Conservation (phyloP, 352 stramenopile species). For the Pythium scleroteichum region DNA sequence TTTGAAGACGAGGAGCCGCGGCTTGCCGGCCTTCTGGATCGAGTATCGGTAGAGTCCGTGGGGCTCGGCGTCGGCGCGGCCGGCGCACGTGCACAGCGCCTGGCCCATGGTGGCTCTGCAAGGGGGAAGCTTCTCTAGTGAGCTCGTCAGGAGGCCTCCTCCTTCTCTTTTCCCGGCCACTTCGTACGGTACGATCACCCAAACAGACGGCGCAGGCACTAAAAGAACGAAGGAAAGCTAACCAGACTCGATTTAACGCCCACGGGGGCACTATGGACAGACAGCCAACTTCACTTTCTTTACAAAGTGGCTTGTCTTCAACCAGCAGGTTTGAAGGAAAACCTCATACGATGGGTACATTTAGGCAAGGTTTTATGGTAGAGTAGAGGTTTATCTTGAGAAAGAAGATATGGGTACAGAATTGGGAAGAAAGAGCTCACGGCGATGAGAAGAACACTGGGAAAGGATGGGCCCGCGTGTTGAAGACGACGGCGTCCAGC, state of each 20-base stretch:
- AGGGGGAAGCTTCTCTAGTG: not conserved
- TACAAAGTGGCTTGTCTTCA: slow-evolving; percentile 8
- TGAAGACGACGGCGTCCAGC: slow-evolving; percentile 84
- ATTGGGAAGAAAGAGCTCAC: not conserved
- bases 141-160: not conserved
- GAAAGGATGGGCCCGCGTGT: slow-evolving; percentile 84
- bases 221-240: slow-evolving; percentile 14
- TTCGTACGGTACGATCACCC: slow-evolving; percentile 7
- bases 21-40: slow-evolving; percentile 10
- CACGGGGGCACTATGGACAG: slow-evolving; percentile 3
- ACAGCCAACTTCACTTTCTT: not conserved
- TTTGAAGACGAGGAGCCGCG: not conserved
- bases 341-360: slow-evolving; percentile 15
- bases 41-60: slow-evolving; percentile 17
- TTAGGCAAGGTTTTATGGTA: slow-evolving; percentile 4
- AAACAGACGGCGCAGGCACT: not conserved
- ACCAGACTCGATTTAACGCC: not conserved
- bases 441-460: slow-evolving; percentile 20
- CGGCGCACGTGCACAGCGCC: slow-evolving; percentile 24
- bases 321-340: slow-evolving; percentile 9
- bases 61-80: slow-evolving; percentile 23
- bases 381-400: slow-evolving; percentile 3
- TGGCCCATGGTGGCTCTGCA: slow-evolving; percentile 15
- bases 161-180: not conserved
- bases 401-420: slow-evolving; percentile 24